Conservation (phyloP, 2,329 filamentous ascomycete species). For the Chaetomium olivaceum region DNA sequence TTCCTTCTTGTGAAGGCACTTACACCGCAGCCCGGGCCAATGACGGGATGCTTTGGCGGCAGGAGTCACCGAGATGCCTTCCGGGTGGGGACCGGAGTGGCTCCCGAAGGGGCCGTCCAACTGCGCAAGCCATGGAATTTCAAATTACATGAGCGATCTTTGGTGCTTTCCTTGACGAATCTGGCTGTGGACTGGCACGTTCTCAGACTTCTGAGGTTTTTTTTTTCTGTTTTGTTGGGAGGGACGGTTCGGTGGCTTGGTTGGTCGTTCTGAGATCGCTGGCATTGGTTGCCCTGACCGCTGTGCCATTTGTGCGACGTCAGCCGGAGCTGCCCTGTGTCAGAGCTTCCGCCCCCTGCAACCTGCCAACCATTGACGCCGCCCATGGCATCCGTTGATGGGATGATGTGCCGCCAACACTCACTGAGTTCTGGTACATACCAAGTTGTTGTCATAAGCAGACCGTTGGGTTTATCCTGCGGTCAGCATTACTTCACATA, state of each 20-base stretch:
- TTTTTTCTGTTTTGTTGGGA: conserved; percentile 23
- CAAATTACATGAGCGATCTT: conserved; percentile 12
- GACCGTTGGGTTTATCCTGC: neutral
- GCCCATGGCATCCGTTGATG: too few species aligned
- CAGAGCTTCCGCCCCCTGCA: conserved; percentile 21
- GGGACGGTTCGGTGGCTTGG: conserved; percentile 6
- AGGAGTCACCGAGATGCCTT: conserved; percentile 30
- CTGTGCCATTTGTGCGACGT: conserved; percentile 25
- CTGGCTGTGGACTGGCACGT: neutral
- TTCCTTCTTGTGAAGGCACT: conserved; percentile 22
- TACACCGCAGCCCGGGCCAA: conserved; percentile 15
- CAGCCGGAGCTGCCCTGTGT: conserved; percentile 19
- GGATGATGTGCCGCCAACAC: neutral
- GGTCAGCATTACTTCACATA: conserved; percentile 17
- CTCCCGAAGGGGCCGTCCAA: conserved; percentile 19
- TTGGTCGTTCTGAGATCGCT: conserved; percentile 1
- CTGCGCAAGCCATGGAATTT: conserved; percentile 7
- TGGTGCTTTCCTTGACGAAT: neutral
- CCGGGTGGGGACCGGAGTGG: conserved; percentile 22
- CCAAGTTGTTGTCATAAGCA: neutral
- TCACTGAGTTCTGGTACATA: neutral
- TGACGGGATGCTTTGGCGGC: conserved; percentile 1
- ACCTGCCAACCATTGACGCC: conserved; percentile 11
- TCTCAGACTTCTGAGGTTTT: neutral
- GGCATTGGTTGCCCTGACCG: conserved; percentile 18